phyloP scores from a whole-genome alignment of 805 yeast species.

The Yarrowia sp. region DNA sequence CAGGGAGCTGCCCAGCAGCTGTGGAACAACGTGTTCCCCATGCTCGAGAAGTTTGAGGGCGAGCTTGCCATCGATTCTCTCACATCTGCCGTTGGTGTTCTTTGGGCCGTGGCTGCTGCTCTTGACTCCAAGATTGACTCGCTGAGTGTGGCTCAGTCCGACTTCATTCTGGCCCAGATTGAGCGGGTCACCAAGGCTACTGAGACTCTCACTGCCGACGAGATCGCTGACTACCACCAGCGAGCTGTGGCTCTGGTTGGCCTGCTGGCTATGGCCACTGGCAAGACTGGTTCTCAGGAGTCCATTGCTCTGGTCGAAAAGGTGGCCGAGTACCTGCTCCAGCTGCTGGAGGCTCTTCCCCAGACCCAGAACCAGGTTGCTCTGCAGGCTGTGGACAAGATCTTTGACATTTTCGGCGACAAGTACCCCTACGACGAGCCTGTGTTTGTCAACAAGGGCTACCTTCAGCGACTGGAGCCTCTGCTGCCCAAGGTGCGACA shows the following conservation, averaged over 20 bases:
- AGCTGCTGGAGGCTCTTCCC: constrained; percentile 35
- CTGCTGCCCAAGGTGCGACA: constrained; percentile 50
- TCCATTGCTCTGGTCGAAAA: constrained; percentile 42
- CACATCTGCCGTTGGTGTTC: constrained; percentile 41
- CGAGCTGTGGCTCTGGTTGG: constrained; percentile 54
- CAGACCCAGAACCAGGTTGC: constrained; percentile 43
- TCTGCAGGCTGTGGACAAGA: constrained; percentile 58
- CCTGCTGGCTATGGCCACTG: constrained; percentile 47
- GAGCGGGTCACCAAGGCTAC: constrained; percentile 28
- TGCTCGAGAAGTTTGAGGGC: constrained; percentile 30
- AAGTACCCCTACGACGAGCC: constrained; percentile 63
- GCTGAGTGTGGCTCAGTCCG: constrained; percentile 18
- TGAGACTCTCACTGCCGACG: constrained; percentile 32
- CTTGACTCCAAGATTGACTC: constrained; percentile 29
- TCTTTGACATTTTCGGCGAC: constrained; percentile 82
- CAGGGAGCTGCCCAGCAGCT: constrained; percentile 31
- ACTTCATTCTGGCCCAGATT: constrained; percentile 34
- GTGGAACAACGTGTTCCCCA: constrained; percentile 31
- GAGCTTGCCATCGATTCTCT: constrained; percentile 33
- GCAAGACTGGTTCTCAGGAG: constrained; percentile 35
- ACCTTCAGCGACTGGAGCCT: constrained; percentile 44
- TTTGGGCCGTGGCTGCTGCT: constrained; percentile 45
- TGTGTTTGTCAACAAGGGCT: constrained; percentile 57
- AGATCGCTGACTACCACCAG: constrained; percentile 42
- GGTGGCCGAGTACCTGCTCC: constrained; percentile 47